phyloP scores from a whole-genome alignment of 2,329 filamentous ascomycete species.

The Xylariaceae sp. region DNA sequence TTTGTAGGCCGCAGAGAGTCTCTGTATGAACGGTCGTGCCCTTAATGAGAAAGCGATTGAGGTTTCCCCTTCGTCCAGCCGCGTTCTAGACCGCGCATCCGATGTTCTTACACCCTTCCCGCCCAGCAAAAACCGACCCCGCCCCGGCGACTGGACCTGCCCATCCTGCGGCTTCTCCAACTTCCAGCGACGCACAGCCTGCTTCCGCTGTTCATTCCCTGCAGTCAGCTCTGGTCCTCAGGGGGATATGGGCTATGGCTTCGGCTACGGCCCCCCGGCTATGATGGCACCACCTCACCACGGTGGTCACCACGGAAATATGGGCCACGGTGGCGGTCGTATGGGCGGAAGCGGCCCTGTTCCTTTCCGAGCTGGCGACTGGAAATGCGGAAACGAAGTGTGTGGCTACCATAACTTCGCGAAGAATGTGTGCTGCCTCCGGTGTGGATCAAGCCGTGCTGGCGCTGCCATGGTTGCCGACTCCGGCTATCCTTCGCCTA shows the following conservation, averaged over 20 bases:
- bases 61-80: conserved; percentile 94
- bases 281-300: conserved; percentile 78
- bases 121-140: conserved; percentile 94
- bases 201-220: conserved; percentile 99
- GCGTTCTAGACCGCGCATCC: conserved; percentile 89
- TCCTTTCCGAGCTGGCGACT: conserved; percentile 96
- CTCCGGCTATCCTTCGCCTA: conserved; percentile 82
- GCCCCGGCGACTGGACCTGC: conserved; percentile 98
- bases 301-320: conserved; percentile 51
- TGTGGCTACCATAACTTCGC: conserved; percentile 99
- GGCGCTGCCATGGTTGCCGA: conserved; percentile 92
- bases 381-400: conserved; percentile 97
- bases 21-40: conserved; percentile 98
- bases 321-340: conserved; percentile 57
- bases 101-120: conserved; percentile 97
- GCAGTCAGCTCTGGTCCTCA: conserved; percentile 75
- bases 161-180: conserved; percentile 98
- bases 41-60: conserved; percentile 99
- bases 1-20: conserved; percentile 80
- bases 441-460: conserved; percentile 90
- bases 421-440: conserved; percentile 96
- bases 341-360: conserved; percentile 82
- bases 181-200: conserved; percentile 96
- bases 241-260: conserved; percentile 49
- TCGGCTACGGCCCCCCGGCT: conserved; percentile 62